Conservation (phyloP, 2,329 filamentous ascomycete genomes). For the Arthrobotrys iridis region DNA sequence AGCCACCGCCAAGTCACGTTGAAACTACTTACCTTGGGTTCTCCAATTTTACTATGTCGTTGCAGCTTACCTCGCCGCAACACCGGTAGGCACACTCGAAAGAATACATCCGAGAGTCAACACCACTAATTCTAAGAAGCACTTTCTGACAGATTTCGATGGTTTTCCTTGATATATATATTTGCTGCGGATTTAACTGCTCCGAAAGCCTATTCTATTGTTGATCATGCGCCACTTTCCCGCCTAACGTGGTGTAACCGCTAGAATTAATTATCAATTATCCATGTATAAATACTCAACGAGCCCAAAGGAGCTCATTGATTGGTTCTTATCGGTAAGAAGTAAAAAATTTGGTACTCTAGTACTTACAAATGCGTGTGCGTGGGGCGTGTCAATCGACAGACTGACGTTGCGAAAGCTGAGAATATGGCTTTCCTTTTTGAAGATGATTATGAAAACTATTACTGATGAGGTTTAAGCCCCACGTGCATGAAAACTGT, state of each 20-base stretch:
- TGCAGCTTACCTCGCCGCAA: constrained; percentile 13
- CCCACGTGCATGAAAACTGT: constrained; percentile 6
- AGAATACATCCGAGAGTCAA: constrained; percentile 11
- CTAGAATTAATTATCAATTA: too few relatives aligned
- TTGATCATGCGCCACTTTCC: background rate
- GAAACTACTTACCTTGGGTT: constrained; percentile 10
- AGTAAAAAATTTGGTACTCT: too few relatives aligned
- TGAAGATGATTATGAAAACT: too few relatives aligned
- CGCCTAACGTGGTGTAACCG: too few relatives aligned
- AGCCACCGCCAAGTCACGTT: constrained; percentile 20
- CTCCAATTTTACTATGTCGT: constrained; percentile 5
- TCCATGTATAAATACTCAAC: too few relatives aligned
- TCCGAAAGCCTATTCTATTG: constrained; percentile 11
- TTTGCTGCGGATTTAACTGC: constrained; percentile 11
- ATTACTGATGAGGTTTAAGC: background rate
- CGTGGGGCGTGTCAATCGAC: too few relatives aligned
- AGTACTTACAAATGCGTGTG: too few relatives aligned
- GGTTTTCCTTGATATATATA: constrained; percentile 56
- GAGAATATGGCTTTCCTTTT: too few relatives aligned
- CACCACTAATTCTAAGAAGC: constrained; percentile 53
- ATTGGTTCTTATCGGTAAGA: too few relatives aligned
- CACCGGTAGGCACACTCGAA: background rate
- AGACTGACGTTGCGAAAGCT: background rate
- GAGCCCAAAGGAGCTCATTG: too few relatives aligned
- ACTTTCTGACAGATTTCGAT: constrained; percentile 57